Percentiles rank a stretch among this genome's conserved stretches.
phyloP scores from a whole-genome alignment of 192 early-diverging fungal genomes.

The Coemansia sp. region DNA sequence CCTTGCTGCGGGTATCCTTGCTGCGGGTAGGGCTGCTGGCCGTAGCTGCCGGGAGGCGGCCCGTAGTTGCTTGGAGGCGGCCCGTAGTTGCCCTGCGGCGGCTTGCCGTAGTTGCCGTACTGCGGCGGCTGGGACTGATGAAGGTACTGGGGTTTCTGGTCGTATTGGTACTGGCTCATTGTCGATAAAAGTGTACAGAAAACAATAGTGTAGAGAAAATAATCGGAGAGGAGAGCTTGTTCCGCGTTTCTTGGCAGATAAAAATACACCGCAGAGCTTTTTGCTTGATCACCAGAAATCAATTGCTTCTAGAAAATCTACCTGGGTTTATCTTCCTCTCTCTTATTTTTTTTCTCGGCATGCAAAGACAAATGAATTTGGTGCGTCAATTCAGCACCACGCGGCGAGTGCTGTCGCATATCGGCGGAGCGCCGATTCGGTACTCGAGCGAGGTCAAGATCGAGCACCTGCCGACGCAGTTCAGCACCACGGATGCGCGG shows the following conservation, averaged over 20 bases:
- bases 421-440: conserved; percentile 74
- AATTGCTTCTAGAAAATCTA: background rate
- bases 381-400: conserved; percentile 20
- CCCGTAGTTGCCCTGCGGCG: background rate
- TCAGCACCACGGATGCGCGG: conserved; percentile 56
- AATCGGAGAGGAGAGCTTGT: no score
- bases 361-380: background rate
- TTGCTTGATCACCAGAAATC: background rate
- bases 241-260: background rate
- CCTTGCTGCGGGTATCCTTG: background rate
- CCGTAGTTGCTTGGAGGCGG: background rate
- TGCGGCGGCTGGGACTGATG: background rate
- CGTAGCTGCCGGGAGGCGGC: background rate
- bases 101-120: background rate
- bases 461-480: conserved; percentile 59
- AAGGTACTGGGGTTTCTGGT: background rate
- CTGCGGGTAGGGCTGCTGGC: background rate
- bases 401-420: conserved; percentile 56
- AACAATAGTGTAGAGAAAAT: background rate
- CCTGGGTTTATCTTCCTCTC: background rate
- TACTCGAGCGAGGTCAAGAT: conserved; percentile 75
- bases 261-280: background rate
- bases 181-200: background rate
- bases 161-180: background rate
- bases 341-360: background rate